Percentiles rank a stretch among this genome's conserved stretches.
Conservation (phyloP, 148 eudicot genomes). For the Beta vulgaris region DNA sequence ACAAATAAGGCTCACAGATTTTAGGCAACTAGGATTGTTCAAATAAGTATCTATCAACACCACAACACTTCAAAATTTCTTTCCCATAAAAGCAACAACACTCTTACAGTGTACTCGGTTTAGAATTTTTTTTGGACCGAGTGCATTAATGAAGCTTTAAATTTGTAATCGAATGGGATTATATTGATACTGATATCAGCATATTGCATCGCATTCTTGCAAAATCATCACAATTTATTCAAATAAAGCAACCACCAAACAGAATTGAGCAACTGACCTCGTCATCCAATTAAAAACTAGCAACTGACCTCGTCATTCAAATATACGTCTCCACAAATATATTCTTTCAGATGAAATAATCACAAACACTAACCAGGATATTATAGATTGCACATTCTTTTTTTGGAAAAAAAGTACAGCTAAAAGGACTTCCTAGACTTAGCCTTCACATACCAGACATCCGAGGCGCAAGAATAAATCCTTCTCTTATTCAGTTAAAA, state of each 20-base stretch:
- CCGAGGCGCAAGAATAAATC: constrained; percentile 50
- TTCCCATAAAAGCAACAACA: no score
- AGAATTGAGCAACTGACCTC: not conserved
- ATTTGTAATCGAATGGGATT: no score
- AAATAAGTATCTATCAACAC: no score
- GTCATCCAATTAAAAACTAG: not conserved
- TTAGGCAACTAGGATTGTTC: no score
- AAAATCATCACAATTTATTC: not conserved
- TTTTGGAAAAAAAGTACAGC: constrained; percentile 18
- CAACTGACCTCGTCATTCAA: not conserved
- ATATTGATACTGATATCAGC: not conserved
- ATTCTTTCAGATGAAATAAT: not conserved
- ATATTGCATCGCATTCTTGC: not conserved
- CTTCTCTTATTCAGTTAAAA: constrained; percentile 29
- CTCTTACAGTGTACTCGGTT: no score
- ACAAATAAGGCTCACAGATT: no score
- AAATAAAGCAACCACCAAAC: not conserved
- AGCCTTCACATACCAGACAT: constrained; percentile 39
- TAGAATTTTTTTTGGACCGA: no score
- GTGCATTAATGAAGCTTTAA: no score
- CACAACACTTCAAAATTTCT: no score
- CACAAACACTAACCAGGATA: not conserved
- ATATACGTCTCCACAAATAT: not conserved
- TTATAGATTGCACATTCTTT: constrained; percentile 15
- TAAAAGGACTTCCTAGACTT: constrained; percentile 19